Conservation (phyloP, 495 filamentous ascomycete genomes). For the Aspergillus cristatus region DNA sequence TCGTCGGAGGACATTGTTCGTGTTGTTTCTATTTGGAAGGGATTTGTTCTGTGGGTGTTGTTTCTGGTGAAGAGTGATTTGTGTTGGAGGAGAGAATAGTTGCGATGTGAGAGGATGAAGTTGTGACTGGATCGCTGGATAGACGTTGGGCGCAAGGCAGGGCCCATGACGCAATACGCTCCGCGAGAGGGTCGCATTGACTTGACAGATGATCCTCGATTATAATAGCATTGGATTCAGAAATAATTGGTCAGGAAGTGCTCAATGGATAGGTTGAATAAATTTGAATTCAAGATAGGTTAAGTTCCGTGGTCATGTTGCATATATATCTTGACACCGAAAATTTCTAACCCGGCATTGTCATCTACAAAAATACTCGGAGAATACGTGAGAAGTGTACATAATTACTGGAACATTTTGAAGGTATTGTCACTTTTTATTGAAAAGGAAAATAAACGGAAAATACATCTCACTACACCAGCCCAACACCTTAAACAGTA, state of each 20-base stretch:
- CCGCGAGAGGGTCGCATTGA: slow-evolving; percentile 8
- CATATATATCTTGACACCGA: no score
- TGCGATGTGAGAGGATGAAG: neutral
- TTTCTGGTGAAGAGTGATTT: slow-evolving; percentile 4
- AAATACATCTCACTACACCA: slow-evolving; percentile 23
- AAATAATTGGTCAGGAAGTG: no score
- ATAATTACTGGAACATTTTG: no score
- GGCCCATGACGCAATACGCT: slow-evolving; percentile 38
- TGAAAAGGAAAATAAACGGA: slow-evolving; percentile 34
- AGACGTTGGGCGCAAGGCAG: slow-evolving; percentile 9
- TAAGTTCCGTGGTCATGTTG: no score
- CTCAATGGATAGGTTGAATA: no score
- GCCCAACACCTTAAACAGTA: slow-evolving; percentile 56
- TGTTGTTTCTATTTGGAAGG: slow-evolving; percentile 14
- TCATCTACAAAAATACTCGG: no score
- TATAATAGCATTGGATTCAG: neutral
- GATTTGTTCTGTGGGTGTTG: slow-evolving; percentile 12
- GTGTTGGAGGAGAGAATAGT: neutral
- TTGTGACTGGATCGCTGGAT: neutral
- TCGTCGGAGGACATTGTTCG: slow-evolving; percentile 65
- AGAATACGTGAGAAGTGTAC: no score
- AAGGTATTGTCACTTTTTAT: slow-evolving; percentile 37
- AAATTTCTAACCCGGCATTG: no score
- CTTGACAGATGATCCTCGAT: neutral
- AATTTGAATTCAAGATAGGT: no score